These are phyloP conservation scores for Neurospora tetraspora DNA, from an alignment of 495 filamentous ascomycete genomes.

Conservation along the genomic window DNA sequence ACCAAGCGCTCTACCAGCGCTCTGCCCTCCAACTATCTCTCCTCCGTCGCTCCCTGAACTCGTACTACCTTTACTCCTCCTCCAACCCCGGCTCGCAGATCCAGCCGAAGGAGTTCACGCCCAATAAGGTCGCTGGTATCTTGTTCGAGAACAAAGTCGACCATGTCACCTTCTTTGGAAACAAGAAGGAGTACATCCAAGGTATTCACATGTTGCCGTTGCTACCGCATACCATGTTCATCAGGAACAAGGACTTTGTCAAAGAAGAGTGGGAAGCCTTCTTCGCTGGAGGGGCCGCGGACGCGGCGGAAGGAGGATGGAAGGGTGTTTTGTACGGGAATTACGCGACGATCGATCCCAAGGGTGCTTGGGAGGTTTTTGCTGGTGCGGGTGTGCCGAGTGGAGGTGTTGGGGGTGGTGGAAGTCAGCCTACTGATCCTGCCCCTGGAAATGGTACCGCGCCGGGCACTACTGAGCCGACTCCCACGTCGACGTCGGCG, in stretches of 20 bases:
- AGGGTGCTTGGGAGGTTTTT: constrained; percentile 66
- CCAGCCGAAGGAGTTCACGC: constrained; percentile 66
- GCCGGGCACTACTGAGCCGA: neutral
- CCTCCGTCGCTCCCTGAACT: constrained; percentile 54
- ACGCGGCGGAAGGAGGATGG: constrained; percentile 64
- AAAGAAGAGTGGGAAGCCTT: constrained; percentile 76
- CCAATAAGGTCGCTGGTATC: constrained; percentile 85
- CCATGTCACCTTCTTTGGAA: constrained; percentile 89
- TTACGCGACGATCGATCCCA: constrained; percentile 66
- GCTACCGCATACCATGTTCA: constrained; percentile 57
- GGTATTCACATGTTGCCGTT: constrained; percentile 97
- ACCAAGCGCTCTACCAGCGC: constrained; percentile 26
- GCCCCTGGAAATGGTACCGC: neutral
- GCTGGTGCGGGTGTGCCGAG: neutral
- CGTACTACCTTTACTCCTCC: constrained; percentile 70
- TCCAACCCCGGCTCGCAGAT: constrained; percentile 46
- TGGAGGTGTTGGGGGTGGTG: neutral
- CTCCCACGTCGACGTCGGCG: neutral
- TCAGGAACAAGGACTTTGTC: constrained; percentile 61
- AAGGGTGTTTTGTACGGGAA: constrained; percentile 78
- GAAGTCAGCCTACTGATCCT: neutral
- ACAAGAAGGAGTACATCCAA: constrained; percentile 72
- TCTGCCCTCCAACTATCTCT: constrained; percentile 61
- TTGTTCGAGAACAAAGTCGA: constrained; percentile 96
- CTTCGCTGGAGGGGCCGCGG: constrained; percentile 54